Evolutionary conservation across 345 rosid genomes (phyloP).

Genomic region (Salix suchowensis): DNA sequence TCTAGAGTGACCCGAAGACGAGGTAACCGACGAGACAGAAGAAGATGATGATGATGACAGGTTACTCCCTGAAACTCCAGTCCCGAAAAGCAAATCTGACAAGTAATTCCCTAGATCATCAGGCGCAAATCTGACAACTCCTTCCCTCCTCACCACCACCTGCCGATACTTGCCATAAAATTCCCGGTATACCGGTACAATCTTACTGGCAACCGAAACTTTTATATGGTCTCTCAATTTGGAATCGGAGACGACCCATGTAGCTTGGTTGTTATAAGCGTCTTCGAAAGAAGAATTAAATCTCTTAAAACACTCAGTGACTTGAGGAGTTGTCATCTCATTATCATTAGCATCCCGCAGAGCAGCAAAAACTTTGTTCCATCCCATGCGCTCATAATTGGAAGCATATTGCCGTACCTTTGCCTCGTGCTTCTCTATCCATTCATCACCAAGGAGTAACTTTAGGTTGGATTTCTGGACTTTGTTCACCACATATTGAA

Average conservation of each 20-base stretch:
- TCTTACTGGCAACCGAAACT: constrained; percentile 43
- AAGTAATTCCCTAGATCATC: constrained; percentile 54
- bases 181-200: constrained; percentile 41
- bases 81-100: constrained; percentile 40
- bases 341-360: constrained; percentile 34
- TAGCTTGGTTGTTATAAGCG: constrained; percentile 43
- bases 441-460: constrained; percentile 53
- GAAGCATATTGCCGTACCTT: constrained; percentile 49
- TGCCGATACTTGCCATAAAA: constrained; percentile 39
- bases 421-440: constrained; percentile 54
- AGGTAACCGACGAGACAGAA: constrained; percentile 8
- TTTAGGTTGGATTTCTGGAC: constrained; percentile 51
- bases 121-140: constrained; percentile 57
- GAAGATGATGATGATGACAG: constrained; percentile 27
- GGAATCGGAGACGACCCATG: constrained; percentile 59
- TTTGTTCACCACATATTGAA: constrained; percentile 62
- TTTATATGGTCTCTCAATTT: constrained; percentile 51
- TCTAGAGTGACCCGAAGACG: background rate
- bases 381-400: constrained; percentile 61
- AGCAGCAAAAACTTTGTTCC: constrained; percentile 53
- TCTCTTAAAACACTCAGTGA: constrained; percentile 31
- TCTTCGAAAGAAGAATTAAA: constrained; percentile 63
- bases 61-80: constrained; percentile 32
- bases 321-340: constrained; percentile 30
- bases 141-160: constrained; percentile 13